Evolutionary conservation across 2,329 filamentous ascomycete species (phyloP).

Genomic region (Cyphellophora europaea): DNA sequence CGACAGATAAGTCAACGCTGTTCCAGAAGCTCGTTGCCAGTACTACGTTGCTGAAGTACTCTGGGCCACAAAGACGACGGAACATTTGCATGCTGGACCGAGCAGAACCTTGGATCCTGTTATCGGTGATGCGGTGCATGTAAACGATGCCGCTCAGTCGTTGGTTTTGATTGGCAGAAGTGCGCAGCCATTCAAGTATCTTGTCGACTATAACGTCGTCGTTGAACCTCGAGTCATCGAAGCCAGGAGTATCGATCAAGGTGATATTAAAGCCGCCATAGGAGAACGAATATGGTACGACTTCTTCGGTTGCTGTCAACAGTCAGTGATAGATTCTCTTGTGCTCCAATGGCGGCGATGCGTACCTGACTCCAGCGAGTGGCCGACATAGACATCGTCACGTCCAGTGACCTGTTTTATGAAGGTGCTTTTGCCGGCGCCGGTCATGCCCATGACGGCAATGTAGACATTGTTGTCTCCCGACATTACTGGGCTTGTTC

Average conservation of each 20-base stretch:
- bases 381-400: conserved; percentile 1
- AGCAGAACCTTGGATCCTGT: conserved; percentile 5
- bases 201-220: conserved; percentile 4
- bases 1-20: background rate
- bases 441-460: conserved; percentile 7
- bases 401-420: conserved; percentile 3
- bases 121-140: conserved; percentile 6
- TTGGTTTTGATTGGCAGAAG: conserved; percentile 1
- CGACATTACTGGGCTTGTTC: too few relatives aligned
- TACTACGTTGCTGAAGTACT: conserved; percentile 3
- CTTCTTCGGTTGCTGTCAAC: background rate
- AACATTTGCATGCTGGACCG: conserved; percentile 9
- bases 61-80: conserved; percentile 9
- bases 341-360: background rate
- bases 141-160: conserved; percentile 5
- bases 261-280: background rate
- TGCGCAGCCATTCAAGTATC: conserved; percentile 5
- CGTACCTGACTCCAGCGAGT: background rate
- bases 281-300: background rate
- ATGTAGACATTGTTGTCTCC: too few relatives aligned
- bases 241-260: conserved; percentile 12
- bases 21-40: conserved; percentile 11
- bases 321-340: conserved; percentile 1
- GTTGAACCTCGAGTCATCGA: conserved; percentile 6
- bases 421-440: conserved; percentile 7